Base-by-base conservation (phyloP, 768 basidiomycete species). In the Crassisporium funariophilum region DNA sequence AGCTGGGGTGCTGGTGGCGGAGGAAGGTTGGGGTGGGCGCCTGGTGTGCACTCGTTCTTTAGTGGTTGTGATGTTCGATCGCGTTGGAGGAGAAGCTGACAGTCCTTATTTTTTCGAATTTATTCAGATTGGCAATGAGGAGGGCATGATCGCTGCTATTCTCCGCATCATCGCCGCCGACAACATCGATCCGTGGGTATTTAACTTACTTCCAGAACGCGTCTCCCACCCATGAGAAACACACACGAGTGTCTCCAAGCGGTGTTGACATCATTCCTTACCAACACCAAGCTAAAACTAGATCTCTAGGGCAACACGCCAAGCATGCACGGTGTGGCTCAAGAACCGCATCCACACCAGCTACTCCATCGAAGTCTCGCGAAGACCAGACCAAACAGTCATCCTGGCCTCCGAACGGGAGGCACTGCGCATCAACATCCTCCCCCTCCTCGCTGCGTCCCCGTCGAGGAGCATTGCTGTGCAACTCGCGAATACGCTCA, bases 321-420 rank as follows among this genome's bases (percentile, higher is more conserved):
- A 93, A 58, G 86, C 92, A 0, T 85, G 87, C 55, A 78, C 86
- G 11, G 88, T 95, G 16, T 95, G 86, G 79, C 75, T 95, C 58
- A 95, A 95, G 70, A 95, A 95, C 65, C 86, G 93, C 58, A 82
- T 95, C 49, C 77, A 80, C 46, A 73, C 75, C 4, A 76, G 76
- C 15, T 95, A 92, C 62, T 63, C 74, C 51, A 57, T 81, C 57
- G 80, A 83, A 45, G 51, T 52, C 13, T 55, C 62, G 22, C 63
- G 76, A 41, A 79, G 82, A 22, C 73, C 84, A 0, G 87, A 91
- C 60, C 79, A 79, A 36, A 67, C 66, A 22, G 73, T 81, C 43
- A 86, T 95, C 63, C 69, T 79, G 2, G 59, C 66, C 22, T 77
- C 84, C 2, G 93, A 94, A 68, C 82, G 86, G 43, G 79, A 79